These are phyloP conservation scores for Parathielavia hyrcaniae DNA, from an alignment of 495 filamentous ascomycete species.

Conservation along the genomic window DNA sequence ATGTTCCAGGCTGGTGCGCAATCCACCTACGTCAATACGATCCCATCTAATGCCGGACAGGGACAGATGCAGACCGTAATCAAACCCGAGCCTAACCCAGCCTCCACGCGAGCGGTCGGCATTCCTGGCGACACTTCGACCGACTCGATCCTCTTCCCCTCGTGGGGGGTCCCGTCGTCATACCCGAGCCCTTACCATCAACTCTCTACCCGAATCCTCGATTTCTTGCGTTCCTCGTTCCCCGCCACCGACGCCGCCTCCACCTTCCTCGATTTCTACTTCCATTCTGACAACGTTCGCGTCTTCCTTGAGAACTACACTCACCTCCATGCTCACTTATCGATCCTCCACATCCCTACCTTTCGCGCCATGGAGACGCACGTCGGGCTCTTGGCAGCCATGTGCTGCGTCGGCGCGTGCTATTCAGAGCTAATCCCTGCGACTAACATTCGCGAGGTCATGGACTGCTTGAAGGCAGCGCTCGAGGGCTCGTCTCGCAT, in stretches of 20 bases:
- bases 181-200: constrained; percentile 45
- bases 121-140: constrained; percentile 37
- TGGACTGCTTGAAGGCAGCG: constrained; percentile 47
- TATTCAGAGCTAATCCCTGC: constrained; percentile 53
- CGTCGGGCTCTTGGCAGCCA: constrained; percentile 53
- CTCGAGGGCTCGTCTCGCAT: constrained; percentile 47
- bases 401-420: constrained; percentile 62
- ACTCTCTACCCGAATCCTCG: constrained; percentile 46
- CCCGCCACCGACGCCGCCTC: constrained; percentile 29
- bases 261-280: constrained; percentile 42
- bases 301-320: constrained; percentile 56
- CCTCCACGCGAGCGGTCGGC: constrained; percentile 37
- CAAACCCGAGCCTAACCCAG: constrained; percentile 45
- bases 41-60: constrained; percentile 49
- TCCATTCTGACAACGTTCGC: constrained; percentile 55
- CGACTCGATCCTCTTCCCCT: constrained; percentile 38
- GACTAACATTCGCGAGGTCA: constrained; percentile 52
- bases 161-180: constrained; percentile 37
- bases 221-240: constrained; percentile 50
- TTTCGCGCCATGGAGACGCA: constrained; percentile 56
- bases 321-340: constrained; percentile 61
- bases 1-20: constrained; percentile 66
- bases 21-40: constrained; percentile 54
- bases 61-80: constrained; percentile 47
- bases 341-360: constrained; percentile 62